phyloP scores from a whole-genome alignment of 306 rosid species.

The Cucurbita moschata region DNA sequence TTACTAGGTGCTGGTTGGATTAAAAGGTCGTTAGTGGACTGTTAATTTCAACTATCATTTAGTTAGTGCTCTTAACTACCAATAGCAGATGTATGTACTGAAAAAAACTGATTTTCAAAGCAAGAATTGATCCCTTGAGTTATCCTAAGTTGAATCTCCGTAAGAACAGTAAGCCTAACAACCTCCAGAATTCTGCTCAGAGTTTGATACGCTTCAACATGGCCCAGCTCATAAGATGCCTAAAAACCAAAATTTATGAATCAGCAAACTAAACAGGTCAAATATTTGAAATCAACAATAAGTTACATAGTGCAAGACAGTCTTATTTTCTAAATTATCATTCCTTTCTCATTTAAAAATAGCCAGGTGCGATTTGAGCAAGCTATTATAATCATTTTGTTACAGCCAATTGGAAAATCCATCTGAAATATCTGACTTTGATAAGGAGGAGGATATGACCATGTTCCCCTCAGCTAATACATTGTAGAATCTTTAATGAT shows the following conservation, averaged over 20 bases:
- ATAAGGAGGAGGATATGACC: neutral
- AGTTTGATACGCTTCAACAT: conserved; percentile 47
- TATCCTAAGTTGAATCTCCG: neutral
- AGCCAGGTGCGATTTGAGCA: neutral
- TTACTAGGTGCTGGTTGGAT: neutral
- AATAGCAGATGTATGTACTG: neutral
- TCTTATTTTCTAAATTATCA: neutral
- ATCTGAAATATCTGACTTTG: neutral
- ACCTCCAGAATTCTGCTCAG: conserved; percentile 75
- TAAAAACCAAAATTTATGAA: conserved; percentile 17
- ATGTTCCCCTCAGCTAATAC: neutral
- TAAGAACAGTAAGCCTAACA: conserved; percentile 20
- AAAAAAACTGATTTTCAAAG: neutral
- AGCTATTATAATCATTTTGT: neutral
- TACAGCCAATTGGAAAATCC: neutral
- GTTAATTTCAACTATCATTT: neutral
- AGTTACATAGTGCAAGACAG: neutral
- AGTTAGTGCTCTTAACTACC: neutral
- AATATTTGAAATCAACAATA: neutral
- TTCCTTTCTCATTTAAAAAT: neutral
- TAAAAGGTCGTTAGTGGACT: neutral
- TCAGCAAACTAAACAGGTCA: neutral
- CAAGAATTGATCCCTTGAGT: neutral
- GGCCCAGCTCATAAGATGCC: conserved; percentile 36
- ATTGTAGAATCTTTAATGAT: neutral